These are phyloP conservation scores for Aschersonia sp. DNA, from an alignment of 2,329 filamentous ascomycete species.

Conservation along the genomic window DNA sequence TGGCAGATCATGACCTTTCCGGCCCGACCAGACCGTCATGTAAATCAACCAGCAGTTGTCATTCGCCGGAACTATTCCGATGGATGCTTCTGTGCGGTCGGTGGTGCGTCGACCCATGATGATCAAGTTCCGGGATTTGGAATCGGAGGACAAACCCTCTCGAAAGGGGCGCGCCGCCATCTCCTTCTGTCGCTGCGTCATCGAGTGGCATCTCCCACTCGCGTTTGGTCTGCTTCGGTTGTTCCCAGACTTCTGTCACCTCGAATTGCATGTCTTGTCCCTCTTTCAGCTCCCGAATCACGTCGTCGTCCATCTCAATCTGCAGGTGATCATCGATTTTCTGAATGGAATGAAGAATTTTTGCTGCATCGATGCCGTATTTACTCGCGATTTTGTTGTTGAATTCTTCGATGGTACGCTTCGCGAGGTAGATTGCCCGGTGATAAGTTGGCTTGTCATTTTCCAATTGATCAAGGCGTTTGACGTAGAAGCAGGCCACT, in stretches of 20 bases:
- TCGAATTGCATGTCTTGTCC: constrained; percentile 84
- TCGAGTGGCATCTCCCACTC: constrained; percentile 52
- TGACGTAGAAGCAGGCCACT: constrained; percentile 81
- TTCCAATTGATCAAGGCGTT: constrained; percentile 35
- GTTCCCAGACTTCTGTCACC: constrained; percentile 31
- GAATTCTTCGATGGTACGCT: constrained; percentile 63
- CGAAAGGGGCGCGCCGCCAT: constrained; percentile 6
- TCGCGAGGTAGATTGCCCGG: constrained; percentile 71
- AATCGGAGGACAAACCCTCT: constrained; percentile 8
- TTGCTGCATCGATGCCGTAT: constrained; percentile 61
- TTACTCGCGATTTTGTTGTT: constrained; percentile 61
- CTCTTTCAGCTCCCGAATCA: constrained; percentile 70
- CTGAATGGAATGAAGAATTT: constrained; percentile 57
- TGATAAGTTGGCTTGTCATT: constrained; percentile 49
- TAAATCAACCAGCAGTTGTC: no score
- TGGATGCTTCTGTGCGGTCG: no score
- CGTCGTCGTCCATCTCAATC: constrained; percentile 82
- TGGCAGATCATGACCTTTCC: no score
- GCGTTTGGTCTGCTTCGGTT: constrained; percentile 23
- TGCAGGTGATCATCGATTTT: constrained; percentile 62
- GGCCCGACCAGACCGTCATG: no score
- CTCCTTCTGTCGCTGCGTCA: constrained; percentile 16
- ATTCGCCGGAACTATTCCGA: no score
- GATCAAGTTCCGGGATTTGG: no score
- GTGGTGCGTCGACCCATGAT: no score